These are phyloP conservation scores for Leccinum boreale DNA, from an alignment of 768 basidiomycete genomes.

Conservation along the genomic window DNA sequence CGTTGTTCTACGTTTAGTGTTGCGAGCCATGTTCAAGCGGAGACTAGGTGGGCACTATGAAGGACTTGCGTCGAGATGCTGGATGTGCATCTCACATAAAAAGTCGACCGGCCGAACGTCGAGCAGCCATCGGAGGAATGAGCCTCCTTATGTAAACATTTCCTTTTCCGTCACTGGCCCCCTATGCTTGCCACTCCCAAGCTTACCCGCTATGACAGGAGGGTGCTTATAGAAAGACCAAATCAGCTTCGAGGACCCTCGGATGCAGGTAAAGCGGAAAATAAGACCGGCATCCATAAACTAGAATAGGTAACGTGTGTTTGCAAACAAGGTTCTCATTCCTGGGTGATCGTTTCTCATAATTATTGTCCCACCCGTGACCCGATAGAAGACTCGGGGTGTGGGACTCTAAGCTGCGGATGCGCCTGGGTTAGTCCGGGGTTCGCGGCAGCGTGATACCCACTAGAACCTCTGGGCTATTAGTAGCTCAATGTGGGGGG, in stretches of 20 bases:
- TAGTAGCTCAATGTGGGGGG: too few species aligned
- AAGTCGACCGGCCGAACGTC: slow-evolving; percentile 10
- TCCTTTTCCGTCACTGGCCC: slow-evolving; percentile 2
- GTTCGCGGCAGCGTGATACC: too few species aligned
- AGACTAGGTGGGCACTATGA: slow-evolving; percentile 7
- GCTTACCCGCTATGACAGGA: too few species aligned
- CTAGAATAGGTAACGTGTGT: neutral
- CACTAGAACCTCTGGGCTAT: too few species aligned
- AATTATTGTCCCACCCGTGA: neutral
- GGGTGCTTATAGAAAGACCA: neutral
- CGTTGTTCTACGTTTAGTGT: slow-evolving; percentile 39
- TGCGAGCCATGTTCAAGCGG: slow-evolving; percentile 39
- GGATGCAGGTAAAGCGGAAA: neutral
- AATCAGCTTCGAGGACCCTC: neutral
- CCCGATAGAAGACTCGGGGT: too few species aligned
- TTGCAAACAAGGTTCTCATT: too few species aligned
- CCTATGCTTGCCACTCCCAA: too few species aligned
- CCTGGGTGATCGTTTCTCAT: neutral
- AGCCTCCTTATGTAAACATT: slow-evolving; percentile 26
- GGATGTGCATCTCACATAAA: slow-evolving; percentile 7
- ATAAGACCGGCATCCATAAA: neutral
- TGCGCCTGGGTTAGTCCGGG: too few species aligned
- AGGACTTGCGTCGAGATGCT: slow-evolving; percentile 6
- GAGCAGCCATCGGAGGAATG: neutral
- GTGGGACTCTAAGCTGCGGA: too few species aligned